Conservation (phyloP, 2,329 filamentous ascomycete genomes). For the Mariannaea elegans region DNA sequence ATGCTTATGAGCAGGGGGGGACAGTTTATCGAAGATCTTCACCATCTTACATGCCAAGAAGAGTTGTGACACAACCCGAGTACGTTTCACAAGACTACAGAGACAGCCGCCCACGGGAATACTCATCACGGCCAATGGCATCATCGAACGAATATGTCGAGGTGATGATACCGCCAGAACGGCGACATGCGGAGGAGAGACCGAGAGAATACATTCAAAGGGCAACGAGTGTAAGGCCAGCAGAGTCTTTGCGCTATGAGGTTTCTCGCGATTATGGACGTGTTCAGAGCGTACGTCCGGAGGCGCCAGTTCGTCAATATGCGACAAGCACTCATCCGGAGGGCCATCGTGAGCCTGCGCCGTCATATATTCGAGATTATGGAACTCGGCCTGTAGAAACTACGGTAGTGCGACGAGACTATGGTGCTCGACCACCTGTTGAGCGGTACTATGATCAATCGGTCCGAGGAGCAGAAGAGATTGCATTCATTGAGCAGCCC, state of each 20-base stretch:
- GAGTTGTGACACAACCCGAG: slow-evolving; percentile 71
- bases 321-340: slow-evolving; percentile 40
- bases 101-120: slow-evolving; percentile 66
- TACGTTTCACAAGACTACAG: slow-evolving; percentile 61
- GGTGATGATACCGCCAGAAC: slow-evolving; percentile 53
- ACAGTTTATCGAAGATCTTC: slow-evolving; percentile 61
- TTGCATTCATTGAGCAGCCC: slow-evolving; percentile 56
- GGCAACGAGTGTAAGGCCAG: slow-evolving; percentile 67
- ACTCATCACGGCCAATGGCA: slow-evolving; percentile 59
- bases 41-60: slow-evolving; percentile 60
- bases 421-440: slow-evolving; percentile 50
- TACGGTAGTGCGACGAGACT: slow-evolving; percentile 43
- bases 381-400: slow-evolving; percentile 36
- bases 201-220: slow-evolving; percentile 64
- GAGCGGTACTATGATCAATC: slow-evolving; percentile 56
- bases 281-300: slow-evolving; percentile 54
- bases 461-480: slow-evolving; percentile 47
- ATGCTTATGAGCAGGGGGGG: slow-evolving; percentile 59
- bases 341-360: slow-evolving; percentile 40
- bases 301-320: slow-evolving; percentile 43
- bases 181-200: slow-evolving; percentile 55
- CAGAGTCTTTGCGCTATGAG: slow-evolving; percentile 54
- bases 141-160: slow-evolving; percentile 57
- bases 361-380: slow-evolving; percentile 47
- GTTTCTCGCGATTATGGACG: slow-evolving; percentile 53